Evolutionary conservation across 179 eudicot genomes (phyloP).

Genomic region (Nepenthes alata): DNA sequence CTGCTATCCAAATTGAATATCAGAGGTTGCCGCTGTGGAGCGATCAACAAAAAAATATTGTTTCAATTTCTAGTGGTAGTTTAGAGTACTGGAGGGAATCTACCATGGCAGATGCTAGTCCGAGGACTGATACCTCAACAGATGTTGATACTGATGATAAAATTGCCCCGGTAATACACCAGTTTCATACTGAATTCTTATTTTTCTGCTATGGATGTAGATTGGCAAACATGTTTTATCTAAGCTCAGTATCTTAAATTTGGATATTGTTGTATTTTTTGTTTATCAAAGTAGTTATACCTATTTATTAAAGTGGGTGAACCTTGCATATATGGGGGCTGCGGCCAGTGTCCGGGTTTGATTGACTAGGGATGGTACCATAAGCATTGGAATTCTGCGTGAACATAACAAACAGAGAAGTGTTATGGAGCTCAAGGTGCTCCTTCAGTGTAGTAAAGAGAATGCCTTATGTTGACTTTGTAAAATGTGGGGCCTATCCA

Average conservation of each 20-base stretch:
- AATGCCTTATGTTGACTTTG: no score
- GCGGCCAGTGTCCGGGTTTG: no score
- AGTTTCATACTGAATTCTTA: background rate
- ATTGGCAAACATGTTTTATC: background rate
- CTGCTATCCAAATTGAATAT: conserved; percentile 11
- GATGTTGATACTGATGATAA: conserved; percentile 88
- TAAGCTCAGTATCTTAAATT: background rate
- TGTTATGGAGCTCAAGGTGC: no score
- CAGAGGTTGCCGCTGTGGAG: conserved; percentile 9
- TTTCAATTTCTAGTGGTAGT: conserved; percentile 15
- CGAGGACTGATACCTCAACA: conserved; percentile 81
- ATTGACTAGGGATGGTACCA: no score
- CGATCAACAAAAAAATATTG: conserved; percentile 14
- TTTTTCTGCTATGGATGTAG: no score
- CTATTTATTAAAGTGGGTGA: no score
- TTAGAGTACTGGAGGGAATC: conserved; percentile 23
- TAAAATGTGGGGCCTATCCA: no score
- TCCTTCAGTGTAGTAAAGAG: no score
- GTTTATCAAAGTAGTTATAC: background rate
- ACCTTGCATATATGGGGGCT: no score
- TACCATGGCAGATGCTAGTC: conserved; percentile 73
- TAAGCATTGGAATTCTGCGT: no score
- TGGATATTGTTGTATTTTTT: background rate
- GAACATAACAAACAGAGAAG: no score
- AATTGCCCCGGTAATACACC: conserved; percentile 43